Evolutionary conservation across 1,139 yeast species (phyloP).

Genomic region (Eremothecium cymbalariae): DNA sequence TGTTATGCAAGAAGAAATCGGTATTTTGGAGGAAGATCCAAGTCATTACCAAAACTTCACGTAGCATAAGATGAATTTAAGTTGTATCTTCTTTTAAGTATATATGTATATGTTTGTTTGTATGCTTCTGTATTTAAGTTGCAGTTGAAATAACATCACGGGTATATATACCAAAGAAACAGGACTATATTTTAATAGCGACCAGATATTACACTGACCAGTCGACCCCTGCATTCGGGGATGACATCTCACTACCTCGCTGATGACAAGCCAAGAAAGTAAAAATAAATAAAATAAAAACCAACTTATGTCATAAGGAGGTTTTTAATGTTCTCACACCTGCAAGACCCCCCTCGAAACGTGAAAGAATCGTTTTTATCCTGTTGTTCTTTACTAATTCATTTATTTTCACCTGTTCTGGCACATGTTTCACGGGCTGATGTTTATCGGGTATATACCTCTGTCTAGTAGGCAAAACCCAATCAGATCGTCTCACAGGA

Average conservation of each 20-base stretch:
- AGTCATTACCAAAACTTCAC: conserved; percentile 19
- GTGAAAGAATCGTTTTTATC: conserved; percentile 23
- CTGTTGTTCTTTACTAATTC: conserved; percentile 24
- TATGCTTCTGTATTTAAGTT: too few species aligned
- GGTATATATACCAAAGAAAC: too few species aligned
- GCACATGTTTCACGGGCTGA: conserved; percentile 27
- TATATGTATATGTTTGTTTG: too few species aligned
- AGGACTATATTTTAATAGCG: too few species aligned
- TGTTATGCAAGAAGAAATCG: conserved; percentile 50
- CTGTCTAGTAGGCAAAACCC: conserved; percentile 27
- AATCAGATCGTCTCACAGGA: conserved; percentile 31
- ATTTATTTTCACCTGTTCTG: conserved; percentile 26
- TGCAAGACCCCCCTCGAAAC: conserved; percentile 31
- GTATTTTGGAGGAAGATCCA: conserved; percentile 36
- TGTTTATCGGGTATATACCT: conserved; percentile 30
- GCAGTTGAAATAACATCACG: too few species aligned
- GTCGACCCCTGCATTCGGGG: too few species aligned
- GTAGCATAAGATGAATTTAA: too few species aligned
- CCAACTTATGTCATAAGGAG: not conserved
- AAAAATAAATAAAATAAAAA: not conserved
- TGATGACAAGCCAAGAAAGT: not conserved
- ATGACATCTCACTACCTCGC: not conserved
- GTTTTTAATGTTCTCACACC: conserved; percentile 23
- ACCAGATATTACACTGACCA: too few species aligned
- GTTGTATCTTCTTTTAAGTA: too few species aligned